Percentiles rank a stretch among this genome's conserved stretches.
Conservation (phyloP, 2,329 filamentous ascomycete genomes). For the Trichoderma polysporum region DNA sequence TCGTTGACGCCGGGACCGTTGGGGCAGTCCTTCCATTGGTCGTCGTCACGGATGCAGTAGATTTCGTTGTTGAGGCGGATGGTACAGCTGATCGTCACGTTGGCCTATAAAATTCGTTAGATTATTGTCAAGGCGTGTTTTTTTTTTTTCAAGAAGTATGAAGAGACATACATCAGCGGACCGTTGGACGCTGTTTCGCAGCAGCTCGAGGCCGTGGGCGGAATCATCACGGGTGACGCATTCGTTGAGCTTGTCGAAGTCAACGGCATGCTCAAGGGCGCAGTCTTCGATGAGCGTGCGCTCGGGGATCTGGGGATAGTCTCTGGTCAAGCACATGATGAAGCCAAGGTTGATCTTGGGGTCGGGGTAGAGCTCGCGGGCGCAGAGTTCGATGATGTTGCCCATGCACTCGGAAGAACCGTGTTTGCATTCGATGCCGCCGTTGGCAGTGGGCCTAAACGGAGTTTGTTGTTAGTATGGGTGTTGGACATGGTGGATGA, state of each 20-base stretch:
- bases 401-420: conserved; percentile 87
- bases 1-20: conserved; percentile 66
- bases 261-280: conserved; percentile 84
- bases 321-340: conserved; percentile 79
- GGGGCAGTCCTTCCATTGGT: conserved; percentile 77
- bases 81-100: conserved; percentile 72
- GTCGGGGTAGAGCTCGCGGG: conserved; percentile 75
- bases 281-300: conserved; percentile 80
- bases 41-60: conserved; percentile 80
- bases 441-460: conserved; percentile 64
- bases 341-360: conserved; percentile 90
- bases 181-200: conserved; percentile 66
- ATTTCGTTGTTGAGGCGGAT: conserved; percentile 74
- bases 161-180: conserved; percentile 52
- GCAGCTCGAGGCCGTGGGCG: conserved; percentile 64
- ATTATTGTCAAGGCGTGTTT: neutral
- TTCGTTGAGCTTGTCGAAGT: conserved; percentile 76
- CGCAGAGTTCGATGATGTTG: conserved; percentile 92
- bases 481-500: neutral
- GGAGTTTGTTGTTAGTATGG: conserved; percentile 26
- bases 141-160: neutral
- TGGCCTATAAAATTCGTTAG: conserved; percentile 44
- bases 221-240: conserved; percentile 79
- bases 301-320: conserved; percentile 76
- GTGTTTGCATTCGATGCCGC: conserved; percentile 85